Conservation (phyloP, 2,329 filamentous ascomycete genomes). For the Aureobasidium subglaciale region DNA sequence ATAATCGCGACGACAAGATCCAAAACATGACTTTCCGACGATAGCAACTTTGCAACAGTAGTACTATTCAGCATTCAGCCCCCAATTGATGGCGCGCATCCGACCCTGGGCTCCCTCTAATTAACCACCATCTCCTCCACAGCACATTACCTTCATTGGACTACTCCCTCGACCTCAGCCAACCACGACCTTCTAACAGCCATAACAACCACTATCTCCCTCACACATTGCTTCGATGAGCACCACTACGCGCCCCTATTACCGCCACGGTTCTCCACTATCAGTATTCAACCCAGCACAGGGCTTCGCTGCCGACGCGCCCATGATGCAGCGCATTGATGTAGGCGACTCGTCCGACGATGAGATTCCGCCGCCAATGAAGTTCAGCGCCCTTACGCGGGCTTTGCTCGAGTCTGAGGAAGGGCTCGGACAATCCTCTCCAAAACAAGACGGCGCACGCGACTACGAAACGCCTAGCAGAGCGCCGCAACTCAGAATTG, state of each 20-base stretch:
- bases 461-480: conserved; percentile 31
- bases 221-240: conserved; percentile 18
- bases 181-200: background rate
- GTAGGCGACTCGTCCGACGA: conserved; percentile 88
- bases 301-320: conserved; percentile 39
- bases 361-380: conserved; percentile 81
- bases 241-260: conserved; percentile 19
- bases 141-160: background rate
- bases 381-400: conserved; percentile 87
- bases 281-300: conserved; percentile 37
- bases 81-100: background rate
- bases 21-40: background rate
- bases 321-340: conserved; percentile 42
- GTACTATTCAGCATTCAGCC: conserved; percentile 10
- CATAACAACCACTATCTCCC: background rate
- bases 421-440: background rate
- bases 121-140: background rate
- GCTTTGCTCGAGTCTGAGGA: conserved; percentile 57
- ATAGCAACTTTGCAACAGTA: conserved; percentile 10
- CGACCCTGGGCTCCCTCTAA: background rate
- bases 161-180: background rate
- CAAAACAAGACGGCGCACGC: background rate
- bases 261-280: conserved; percentile 38
- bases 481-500: conserved; percentile 29
- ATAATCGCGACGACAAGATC: background rate